Evolutionary conservation across 257 asterid genomes (phyloP).

Genomic region (Solanum paucissectum): DNA sequence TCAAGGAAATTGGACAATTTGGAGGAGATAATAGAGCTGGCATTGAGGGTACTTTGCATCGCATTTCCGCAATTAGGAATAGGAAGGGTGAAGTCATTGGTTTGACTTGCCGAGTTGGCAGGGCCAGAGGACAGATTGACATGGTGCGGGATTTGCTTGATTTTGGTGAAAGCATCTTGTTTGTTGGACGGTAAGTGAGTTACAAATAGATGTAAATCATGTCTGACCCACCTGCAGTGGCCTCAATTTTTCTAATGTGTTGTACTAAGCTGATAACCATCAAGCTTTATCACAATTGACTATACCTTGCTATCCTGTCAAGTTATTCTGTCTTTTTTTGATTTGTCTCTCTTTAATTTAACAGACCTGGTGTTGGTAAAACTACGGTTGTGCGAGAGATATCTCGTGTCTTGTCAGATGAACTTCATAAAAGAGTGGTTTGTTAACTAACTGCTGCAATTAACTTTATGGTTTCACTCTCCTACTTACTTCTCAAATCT

Average conservation of each 20-base stretch:
- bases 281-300: neutral
- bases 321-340: neutral
- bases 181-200: slow-evolving; percentile 62
- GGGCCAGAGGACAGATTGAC: slow-evolving; percentile 48
- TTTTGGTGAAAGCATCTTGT: slow-evolving; percentile 77
- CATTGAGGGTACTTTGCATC: slow-evolving; percentile 67
- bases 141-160: slow-evolving; percentile 67
- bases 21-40: slow-evolving; percentile 78
- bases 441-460: slow-evolving; percentile 10
- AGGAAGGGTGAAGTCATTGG: slow-evolving; percentile 53
- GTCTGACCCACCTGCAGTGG: neutral
- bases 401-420: slow-evolving; percentile 54
- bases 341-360: neutral
- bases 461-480: neutral
- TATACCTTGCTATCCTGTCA: neutral
- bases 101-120: slow-evolving; percentile 71
- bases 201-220: neutral
- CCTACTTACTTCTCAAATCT: neutral
- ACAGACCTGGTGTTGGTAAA: slow-evolving; percentile 85
- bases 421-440: slow-evolving; percentile 79
- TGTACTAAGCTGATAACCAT: neutral
- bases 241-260: neutral
- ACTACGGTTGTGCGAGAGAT: slow-evolving; percentile 73
- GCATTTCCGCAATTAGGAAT: slow-evolving; percentile 67
- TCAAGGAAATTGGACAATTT: slow-evolving; percentile 53